A percentile compares a stretch with the other conserved stretches of the same genome.
phyloP scores from a whole-genome alignment of 2,329 filamentous ascomycete species.

The Paracorniculantispora psalliotae region DNA sequence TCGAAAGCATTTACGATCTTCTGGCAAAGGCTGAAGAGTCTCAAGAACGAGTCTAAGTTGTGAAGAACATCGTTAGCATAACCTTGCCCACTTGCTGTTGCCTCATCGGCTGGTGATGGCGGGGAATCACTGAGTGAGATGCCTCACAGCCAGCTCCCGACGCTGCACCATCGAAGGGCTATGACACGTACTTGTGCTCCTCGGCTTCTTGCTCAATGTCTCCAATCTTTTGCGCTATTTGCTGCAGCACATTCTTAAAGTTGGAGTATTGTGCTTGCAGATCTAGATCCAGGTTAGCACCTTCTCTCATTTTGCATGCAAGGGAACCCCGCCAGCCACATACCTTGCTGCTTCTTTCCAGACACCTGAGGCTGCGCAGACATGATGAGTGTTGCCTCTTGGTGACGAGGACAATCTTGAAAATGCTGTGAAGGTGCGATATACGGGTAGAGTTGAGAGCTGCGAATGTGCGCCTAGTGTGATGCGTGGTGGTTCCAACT shows the following conservation, averaged over 20 bases:
- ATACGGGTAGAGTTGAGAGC: neutral
- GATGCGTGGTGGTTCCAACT: conserved; percentile 9
- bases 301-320: neutral
- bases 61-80: conserved; percentile 7
- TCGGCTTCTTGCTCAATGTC: conserved; percentile 96
- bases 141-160: neutral
- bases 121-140: neutral
- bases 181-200: conserved; percentile 80
- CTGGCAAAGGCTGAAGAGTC: conserved; percentile 75
- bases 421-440: neutral
- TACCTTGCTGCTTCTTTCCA: conserved; percentile 71
- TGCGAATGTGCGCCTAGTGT: neutral
- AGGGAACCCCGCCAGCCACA: conserved; percentile 15
- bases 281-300: conserved; percentile 44
- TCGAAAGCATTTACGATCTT: conserved; percentile 93
- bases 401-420: neutral
- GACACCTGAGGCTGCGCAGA: conserved; percentile 37
- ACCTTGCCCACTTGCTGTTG: too few species aligned
- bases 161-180: conserved; percentile 12
- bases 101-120: neutral
- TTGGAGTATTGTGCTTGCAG: conserved; percentile 75
- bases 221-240: conserved; percentile 92
- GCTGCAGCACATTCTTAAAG: conserved; percentile 76
- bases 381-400: conserved; percentile 31
- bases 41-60: conserved; percentile 79